Evolutionary conservation across 768 basidiomycete genomes (phyloP), one percentile per base, ranked within the genome.

Genomic region (Pisolithus marmoratus): DNA sequence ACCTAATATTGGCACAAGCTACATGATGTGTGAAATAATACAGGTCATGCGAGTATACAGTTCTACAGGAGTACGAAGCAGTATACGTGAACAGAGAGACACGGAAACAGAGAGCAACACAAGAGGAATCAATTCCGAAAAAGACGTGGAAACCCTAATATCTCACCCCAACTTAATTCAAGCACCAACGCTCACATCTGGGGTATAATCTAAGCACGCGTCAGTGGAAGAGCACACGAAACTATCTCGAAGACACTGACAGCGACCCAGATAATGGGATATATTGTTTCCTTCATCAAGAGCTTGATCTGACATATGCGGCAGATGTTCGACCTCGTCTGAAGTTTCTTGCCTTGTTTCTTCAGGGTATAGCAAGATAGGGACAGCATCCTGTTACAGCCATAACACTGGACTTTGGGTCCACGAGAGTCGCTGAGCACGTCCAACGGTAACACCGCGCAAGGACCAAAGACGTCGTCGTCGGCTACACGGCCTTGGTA

Each of bases 261-360:
- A 2, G 24, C 29, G 29, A 66, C 42, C 65, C 65, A 67, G 22
- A n/a, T 37, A 0, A 62, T 56, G 0, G 63, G 65, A 8, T 57
- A 43, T 6, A 53, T 14, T 20, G 57, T 56, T 19, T 63, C 34
- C 15, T 57, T 61, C 29, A 66, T 60, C 57, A 67, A 54, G 38
- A 67, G 9, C 51, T 67, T 65, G 61, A 67, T 67, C 53, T 66
- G 65, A 20, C 65, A 66, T 17, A 60, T 49, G 1, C 65, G 63
- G 42, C 65, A 66, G 4, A 66, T 1, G 17, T 58, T 53, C 48
- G 61, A 62, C 46, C 65, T 48, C 1, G 61, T 53, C 5, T 63
- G 52, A 19, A 63, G 54, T 57, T 57, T 58, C 29, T 29, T 54
- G 4, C 40, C 58, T 6, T 55, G 54, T 8, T 49, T 49, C n/a